These are phyloP conservation scores for Boletus pseudopeckii DNA, from an alignment of 768 basidiomycete genomes.

Conservation along the genomic window DNA sequence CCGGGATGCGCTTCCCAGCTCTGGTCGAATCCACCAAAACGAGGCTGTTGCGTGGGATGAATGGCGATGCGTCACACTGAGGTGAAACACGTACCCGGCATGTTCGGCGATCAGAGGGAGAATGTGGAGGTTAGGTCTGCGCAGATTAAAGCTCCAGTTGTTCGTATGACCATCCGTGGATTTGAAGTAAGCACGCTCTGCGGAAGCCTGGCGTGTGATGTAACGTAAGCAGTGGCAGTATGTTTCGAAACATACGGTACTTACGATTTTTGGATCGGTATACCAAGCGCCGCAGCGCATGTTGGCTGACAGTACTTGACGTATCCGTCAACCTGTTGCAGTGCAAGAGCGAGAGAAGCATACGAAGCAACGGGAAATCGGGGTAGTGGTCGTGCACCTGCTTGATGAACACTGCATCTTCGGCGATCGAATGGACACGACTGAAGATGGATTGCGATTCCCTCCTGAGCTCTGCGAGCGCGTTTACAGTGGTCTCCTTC, in stretches of 20 bases:
- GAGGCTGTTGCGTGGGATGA: slow-evolving; percentile 43
- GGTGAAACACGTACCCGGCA: slow-evolving; percentile 48
- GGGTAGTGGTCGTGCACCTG: slow-evolving; percentile 47
- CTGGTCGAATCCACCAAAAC: slow-evolving; percentile 91
- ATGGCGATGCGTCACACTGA: not conserved
- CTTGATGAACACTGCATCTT: slow-evolving; percentile 71
- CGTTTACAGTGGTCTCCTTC: slow-evolving; percentile 13
- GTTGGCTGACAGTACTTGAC: slow-evolving; percentile 55
- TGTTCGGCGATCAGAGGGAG: slow-evolving; percentile 51
- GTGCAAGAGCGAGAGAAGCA: slow-evolving; percentile 17
- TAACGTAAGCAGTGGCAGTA: too few species aligned
- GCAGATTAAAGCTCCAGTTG: slow-evolving; percentile 82
- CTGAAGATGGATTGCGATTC: slow-evolving; percentile 81
- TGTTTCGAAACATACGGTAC: slow-evolving; percentile 6
- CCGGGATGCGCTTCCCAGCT: slow-evolving; percentile 90
- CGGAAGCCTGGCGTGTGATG: slow-evolving; percentile 5
- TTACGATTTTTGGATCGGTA: slow-evolving; percentile 63
- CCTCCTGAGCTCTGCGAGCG: slow-evolving; percentile 53
- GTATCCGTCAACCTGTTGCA: not conserved
- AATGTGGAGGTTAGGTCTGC: slow-evolving; percentile 81
- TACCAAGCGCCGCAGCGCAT: slow-evolving; percentile 96
- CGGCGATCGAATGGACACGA: slow-evolving; percentile 79
- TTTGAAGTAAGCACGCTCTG: slow-evolving; percentile 73
- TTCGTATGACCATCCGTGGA: slow-evolving; percentile 86
- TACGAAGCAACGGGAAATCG: slow-evolving; percentile 55